A percentile compares a stretch with the other conserved stretches of the same genome.
Evolutionary conservation across 2,329 filamentous ascomycete genomes (phyloP).

Genomic region (Leptographium flavum): DNA sequence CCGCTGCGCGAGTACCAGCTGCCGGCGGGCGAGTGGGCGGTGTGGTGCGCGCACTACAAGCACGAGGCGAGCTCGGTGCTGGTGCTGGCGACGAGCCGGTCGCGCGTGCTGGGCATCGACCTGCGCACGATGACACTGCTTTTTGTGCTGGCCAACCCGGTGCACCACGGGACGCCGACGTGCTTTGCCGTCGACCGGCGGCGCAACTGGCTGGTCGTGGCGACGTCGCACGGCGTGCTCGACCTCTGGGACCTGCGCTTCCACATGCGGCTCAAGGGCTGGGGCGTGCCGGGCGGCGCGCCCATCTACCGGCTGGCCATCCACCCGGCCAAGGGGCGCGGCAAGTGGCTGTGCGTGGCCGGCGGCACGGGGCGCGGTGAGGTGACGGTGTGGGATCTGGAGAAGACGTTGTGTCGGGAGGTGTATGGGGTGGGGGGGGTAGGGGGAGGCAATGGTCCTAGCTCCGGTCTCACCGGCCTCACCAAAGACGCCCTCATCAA

Average conservation of each 20-base stretch:
- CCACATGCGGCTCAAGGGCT: conserved; percentile 70
- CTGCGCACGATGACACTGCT: conserved; percentile 72
- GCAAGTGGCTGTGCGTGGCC: conserved; percentile 76
- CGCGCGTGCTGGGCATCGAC: conserved; percentile 71
- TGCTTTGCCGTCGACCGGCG: conserved; percentile 80
- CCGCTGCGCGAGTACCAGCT: conserved; percentile 72
- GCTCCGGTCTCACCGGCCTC: background rate
- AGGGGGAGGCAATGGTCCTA: no score
- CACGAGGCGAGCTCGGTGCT: conserved; percentile 70
- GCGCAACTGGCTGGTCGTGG: conserved; percentile 80
- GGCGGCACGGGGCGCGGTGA: conserved; percentile 80
- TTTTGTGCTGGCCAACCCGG: conserved; percentile 70
- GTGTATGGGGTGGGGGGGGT: conserved; percentile 59
- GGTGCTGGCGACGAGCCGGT: conserved; percentile 73
- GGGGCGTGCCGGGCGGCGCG: conserved; percentile 71
- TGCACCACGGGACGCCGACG: conserved; percentile 82
- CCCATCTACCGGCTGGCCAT: conserved; percentile 67
- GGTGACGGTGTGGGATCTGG: conserved; percentile 89
- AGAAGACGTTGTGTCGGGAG: conserved; percentile 77
- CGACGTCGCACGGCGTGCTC: conserved; percentile 83
- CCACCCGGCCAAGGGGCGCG: conserved; percentile 64
- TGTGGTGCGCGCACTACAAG: conserved; percentile 89
- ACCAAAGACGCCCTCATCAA: conserved; percentile 41
- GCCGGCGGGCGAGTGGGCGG: conserved; percentile 56
- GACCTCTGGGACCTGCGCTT: conserved; percentile 97